phyloP scores from a whole-genome alignment of 2,329 filamentous ascomycete species.

The Ophiosphaerella korrae region DNA sequence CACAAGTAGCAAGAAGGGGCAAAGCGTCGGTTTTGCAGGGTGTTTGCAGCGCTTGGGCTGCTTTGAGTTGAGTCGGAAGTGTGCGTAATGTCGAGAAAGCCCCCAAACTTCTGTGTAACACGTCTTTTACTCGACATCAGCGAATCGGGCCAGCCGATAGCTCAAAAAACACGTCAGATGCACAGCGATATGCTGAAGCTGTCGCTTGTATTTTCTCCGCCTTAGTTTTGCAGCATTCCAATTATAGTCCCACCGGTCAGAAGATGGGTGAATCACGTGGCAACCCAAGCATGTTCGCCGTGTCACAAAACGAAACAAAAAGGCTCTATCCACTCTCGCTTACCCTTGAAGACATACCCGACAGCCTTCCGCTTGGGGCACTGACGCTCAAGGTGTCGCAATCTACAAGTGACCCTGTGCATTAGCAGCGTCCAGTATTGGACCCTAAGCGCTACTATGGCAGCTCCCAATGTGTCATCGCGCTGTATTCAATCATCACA shows the following conservation, averaged over 20 bases:
- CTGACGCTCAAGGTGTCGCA: too few species aligned
- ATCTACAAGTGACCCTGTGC: too few species aligned
- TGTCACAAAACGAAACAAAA: background rate
- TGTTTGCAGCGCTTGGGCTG: background rate
- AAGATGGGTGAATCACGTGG: background rate
- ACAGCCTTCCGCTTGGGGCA: background rate
- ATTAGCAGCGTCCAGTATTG: too few species aligned
- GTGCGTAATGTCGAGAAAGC: background rate
- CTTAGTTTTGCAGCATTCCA: background rate
- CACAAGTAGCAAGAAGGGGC: background rate
- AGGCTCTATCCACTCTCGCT: background rate
- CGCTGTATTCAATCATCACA: too few species aligned
- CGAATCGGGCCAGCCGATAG: background rate
- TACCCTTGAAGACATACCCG: background rate
- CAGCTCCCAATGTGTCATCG: too few species aligned
- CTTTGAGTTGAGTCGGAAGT: background rate
- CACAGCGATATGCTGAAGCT: background rate
- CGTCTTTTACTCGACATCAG: background rate
- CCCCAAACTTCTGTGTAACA: too few species aligned
- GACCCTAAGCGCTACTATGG: too few species aligned
- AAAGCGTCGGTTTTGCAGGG: background rate
- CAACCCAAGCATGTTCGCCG: background rate
- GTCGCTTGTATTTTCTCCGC: too few species aligned
- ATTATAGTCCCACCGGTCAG: background rate
- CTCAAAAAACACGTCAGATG: background rate